These are phyloP conservation scores for Pneumocystis canis DNA, from an alignment of 1,139 yeast species.

Conservation along the genomic window DNA sequence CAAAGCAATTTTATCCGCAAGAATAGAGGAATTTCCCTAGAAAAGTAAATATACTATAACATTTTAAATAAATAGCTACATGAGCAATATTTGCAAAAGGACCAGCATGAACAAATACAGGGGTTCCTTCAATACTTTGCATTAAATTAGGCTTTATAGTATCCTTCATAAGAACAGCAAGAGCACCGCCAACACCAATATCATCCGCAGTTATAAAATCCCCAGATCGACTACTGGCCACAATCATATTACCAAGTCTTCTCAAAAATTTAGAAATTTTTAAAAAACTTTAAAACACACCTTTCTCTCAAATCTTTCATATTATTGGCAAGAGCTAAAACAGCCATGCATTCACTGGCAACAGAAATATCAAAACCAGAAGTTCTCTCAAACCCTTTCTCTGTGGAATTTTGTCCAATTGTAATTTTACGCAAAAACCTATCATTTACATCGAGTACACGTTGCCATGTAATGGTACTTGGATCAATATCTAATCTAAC, in stretches of 20 bases:
- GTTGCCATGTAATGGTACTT: slow-evolving; percentile 85
- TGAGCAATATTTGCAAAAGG: slow-evolving; percentile 96
- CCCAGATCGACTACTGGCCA: slow-evolving; percentile 68
- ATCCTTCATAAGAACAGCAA: slow-evolving; percentile 88
- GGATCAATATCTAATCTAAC: slow-evolving; percentile 88
- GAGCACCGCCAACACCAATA: slow-evolving; percentile 93
- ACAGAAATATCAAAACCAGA: slow-evolving; percentile 96
- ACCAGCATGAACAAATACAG: slow-evolving; percentile 96
- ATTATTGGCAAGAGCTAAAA: slow-evolving; percentile 74
- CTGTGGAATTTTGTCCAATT: slow-evolving; percentile 87
- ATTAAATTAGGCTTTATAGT: slow-evolving; percentile 94
- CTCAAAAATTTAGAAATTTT: background rate
- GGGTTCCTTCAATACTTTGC: slow-evolving; percentile 98
- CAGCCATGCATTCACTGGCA: slow-evolving; percentile 97
- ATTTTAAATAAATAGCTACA: slow-evolving; percentile 41
- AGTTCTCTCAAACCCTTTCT: slow-evolving; percentile 73
- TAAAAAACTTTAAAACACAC: slow-evolving; percentile 7
- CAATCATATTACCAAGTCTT: slow-evolving; percentile 67
- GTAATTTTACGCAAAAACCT: slow-evolving; percentile 85
- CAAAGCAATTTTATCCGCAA: slow-evolving; percentile 91
- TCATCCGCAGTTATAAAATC: slow-evolving; percentile 93
- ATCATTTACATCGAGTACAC: slow-evolving; percentile 94
- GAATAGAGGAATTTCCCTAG: slow-evolving; percentile 37
- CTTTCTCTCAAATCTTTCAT: slow-evolving; percentile 79
- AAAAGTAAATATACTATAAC: slow-evolving; percentile 23